Base-by-base conservation (phyloP, 78 protist species). In the Thecamonas trahens region DNA sequence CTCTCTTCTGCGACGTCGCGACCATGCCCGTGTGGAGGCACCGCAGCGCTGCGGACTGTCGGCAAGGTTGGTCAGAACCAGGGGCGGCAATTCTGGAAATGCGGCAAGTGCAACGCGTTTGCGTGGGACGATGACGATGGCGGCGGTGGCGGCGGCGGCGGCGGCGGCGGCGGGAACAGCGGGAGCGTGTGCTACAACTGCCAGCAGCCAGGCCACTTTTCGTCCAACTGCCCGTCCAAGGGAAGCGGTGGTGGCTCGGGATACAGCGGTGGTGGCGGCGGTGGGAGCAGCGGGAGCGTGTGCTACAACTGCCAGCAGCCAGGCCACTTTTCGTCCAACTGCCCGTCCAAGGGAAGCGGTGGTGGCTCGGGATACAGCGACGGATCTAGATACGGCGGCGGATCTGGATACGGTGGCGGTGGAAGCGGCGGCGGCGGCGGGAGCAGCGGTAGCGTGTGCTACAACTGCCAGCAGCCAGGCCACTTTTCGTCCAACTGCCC, bases 331-430 rank as follows among this genome's bases (percentile, higher is more conserved):
- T 15, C 57, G 57, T 13, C 57, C 57, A 50, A 4, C 31, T 13
- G 9, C 28, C 8, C n/a, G 7, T 50, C 3, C 31, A 22, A 50
- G 8, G 18, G 57, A 7, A 50, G 31, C 31, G 18, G 15, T 17
- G 4, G 18, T 54, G 29, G 6, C 40, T 29, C 22, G 11, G 11
- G 47, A 18, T 3, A 13, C 66, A 38, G 15, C 15, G 52, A 15
- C n/a, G n/a, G n/a, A n/a, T n/a, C n/a, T n/a, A n/a, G n/a, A n/a
- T n/a, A n/a, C n/a, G n/a, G n/a, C n/a, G n/a, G n/a, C n/a, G n/a
- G n/a, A n/a, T n/a, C n/a, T n/a, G n/a, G n/a, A n/a, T n/a, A 38
- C 29, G 61, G 38, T 11, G 61, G 63, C 63, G 63, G 40, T 22
- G 40, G 44, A 11, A 13, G 63, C 20, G 63, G 63, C 4, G 63